phyloP scores from a whole-genome alignment of 106 monocot species.

The Acorus calamus region DNA sequence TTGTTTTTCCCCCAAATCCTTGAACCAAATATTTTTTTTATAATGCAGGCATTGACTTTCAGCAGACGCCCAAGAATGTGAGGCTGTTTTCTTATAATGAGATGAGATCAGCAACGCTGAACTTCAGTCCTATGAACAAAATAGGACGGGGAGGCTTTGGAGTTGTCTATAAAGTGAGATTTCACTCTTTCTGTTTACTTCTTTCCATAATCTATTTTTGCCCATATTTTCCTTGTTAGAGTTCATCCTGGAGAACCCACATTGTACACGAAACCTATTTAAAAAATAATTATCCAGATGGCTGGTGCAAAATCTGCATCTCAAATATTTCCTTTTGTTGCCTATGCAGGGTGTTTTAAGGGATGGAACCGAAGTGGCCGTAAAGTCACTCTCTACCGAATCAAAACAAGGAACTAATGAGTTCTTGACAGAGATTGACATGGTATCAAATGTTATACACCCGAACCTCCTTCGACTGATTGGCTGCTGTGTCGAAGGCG shows the following conservation, averaged over 20 bases:
- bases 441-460: conserved; percentile 36
- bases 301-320: too few relatives aligned
- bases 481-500: conserved; percentile 49
- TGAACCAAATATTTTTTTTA: too few relatives aligned
- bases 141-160: conserved; percentile 53
- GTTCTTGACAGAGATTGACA: conserved; percentile 54
- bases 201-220: not conserved
- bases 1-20: too few relatives aligned
- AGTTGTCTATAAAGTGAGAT: conserved; percentile 34
- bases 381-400: conserved; percentile 47
- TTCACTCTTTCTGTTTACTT: not conserved
- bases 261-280: too few relatives aligned
- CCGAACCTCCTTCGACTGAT: conserved; percentile 44
- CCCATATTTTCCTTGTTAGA: not conserved
- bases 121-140: conserved; percentile 26
- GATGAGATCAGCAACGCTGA: conserved; percentile 28
- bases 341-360: conserved; percentile 33
- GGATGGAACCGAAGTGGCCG: conserved; percentile 31
- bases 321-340: not conserved
- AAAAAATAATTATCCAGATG: too few relatives aligned
- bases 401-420: conserved; percentile 54
- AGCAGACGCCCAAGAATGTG: conserved; percentile 15
- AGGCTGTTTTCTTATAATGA: conserved; percentile 24
- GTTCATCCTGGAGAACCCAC: not conserved
- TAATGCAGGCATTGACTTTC: conserved; percentile 8